A percentile compares a stretch with the other conserved stretches of the same genome.
Conservation (phyloP, 2,329 filamentous ascomycete species). For the Verruconis gallopava region DNA sequence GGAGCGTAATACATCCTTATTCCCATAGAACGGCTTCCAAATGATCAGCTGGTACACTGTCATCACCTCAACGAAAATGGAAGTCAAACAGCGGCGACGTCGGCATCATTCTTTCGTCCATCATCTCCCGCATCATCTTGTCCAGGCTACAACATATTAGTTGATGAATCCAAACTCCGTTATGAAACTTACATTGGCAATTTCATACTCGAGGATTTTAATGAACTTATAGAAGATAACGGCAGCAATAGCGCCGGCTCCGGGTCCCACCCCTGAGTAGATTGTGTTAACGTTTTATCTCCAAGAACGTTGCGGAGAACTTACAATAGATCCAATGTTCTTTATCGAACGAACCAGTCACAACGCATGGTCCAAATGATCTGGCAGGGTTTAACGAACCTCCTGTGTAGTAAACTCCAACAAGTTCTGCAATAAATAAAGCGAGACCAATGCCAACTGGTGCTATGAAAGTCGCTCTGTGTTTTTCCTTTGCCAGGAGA, state of each 20-base stretch:
- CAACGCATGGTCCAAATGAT: constrained; percentile 9
- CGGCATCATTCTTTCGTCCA: too few species aligned
- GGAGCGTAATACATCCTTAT: too few species aligned
- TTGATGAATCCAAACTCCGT: neutral
- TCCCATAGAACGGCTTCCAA: too few species aligned
- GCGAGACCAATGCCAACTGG: constrained; percentile 20
- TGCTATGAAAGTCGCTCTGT: constrained; percentile 29
- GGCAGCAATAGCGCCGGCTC: constrained; percentile 6
- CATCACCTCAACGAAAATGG: too few species aligned
- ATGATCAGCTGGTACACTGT: too few species aligned
- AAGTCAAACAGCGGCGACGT: too few species aligned
- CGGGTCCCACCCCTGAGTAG: constrained; percentile 9
- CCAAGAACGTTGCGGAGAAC: too few species aligned
- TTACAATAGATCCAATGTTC: constrained; percentile 12
- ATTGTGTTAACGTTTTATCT: too few species aligned
- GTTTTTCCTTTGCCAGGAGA: constrained; percentile 30
- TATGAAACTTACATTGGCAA: constrained; percentile 9
- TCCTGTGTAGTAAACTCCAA: constrained; percentile 8
- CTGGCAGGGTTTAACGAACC: constrained; percentile 10
- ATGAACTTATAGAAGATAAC: constrained; percentile 11
- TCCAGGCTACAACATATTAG: neutral
- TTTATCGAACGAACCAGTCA: constrained; percentile 8
- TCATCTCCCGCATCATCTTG: neutral
- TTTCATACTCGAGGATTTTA: constrained; percentile 9
- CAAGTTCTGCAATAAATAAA: constrained; percentile 12